Evolutionary conservation across 495 filamentous ascomycete genomes (phyloP), one percentile per base, ranked within the genome.

Genomic region (Tuber brumale): DNA sequence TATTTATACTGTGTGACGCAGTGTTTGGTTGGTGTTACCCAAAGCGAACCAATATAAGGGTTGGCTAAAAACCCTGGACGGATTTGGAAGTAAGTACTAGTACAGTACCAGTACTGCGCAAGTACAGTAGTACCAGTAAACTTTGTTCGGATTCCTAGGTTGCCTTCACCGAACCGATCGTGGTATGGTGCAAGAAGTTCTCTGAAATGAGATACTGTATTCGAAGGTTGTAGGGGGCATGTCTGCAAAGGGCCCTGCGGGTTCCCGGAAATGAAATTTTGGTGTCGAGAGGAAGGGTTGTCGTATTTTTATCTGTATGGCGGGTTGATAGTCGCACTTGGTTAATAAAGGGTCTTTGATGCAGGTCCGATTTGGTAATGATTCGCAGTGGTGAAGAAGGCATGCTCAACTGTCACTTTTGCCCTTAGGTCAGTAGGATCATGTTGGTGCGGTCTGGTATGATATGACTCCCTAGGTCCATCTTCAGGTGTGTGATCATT

Each of bases 331-430:
- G 57, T 66, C 57, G 18, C 57, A 66, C 57, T 66, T 27, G 57
- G 10, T 66, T 31, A 31, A 66, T 4, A 10, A 42, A 39, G 14
- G n/a, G n/a, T 18, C 27, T 66, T 31, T 31, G 57, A 66, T 66
- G 31, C 57, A 16, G 3, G 57, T n/a, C 57, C 2, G n/a, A 66
- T 66, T 31, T 3, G 12, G 57, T 27, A 66, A 18, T 31, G 57
- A 66, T 66, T 66, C 9, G 57, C 57, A 31, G 27, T 31, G 57
- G 27, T 66, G 57, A 66, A 31, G 57, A 66, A n/a, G n/a, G n/a
- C 57, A 66, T 66, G 57, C 12, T 66, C 57, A 66, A 57, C 31
- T 66, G n/a, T 66, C 57, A 66, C 57, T 66, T 66, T 66, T 66
- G 12, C n/a, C 57, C 57, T 66, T 12, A 14, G 10, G 18, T 23